phyloP scores from a whole-genome alignment of 2,329 filamentous ascomycete species.

The Mycosphaerella sp. region DNA sequence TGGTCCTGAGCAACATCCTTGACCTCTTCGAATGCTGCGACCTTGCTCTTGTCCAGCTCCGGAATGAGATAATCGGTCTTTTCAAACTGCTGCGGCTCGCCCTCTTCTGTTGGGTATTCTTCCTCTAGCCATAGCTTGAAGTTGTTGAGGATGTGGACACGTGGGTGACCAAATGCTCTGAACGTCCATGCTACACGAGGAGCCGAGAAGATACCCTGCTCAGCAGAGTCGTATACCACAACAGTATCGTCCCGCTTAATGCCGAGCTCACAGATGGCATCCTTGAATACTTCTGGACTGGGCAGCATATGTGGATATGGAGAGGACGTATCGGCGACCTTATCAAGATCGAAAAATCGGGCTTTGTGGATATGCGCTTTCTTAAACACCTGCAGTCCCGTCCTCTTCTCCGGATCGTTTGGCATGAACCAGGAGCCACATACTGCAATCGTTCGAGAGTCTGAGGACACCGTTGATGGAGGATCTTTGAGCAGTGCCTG shows the following conservation, averaged over 20 bases:
- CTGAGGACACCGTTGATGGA: constrained; percentile 69
- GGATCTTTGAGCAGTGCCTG: constrained; percentile 78
- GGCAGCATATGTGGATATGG: constrained; percentile 98
- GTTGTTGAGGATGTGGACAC: constrained; percentile 90
- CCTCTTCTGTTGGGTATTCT: constrained; percentile 74
- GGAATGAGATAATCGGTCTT: constrained; percentile 41
- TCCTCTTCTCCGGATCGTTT: constrained; percentile 69
- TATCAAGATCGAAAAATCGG: constrained; percentile 94
- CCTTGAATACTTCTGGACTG: constrained; percentile 69
- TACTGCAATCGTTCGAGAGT: constrained; percentile 77
- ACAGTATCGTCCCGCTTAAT: constrained; percentile 82
- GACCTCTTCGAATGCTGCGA: constrained; percentile 77
- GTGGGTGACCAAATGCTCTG: constrained; percentile 78
- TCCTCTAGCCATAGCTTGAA: constrained; percentile 90
- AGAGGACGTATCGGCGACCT: constrained; percentile 76
- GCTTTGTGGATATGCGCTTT: constrained; percentile 80
- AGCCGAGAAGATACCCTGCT: constrained; percentile 89
- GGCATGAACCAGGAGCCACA: constrained; percentile 96
- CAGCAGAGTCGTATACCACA: constrained; percentile 88
- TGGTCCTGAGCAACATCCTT: constrained; percentile 67
- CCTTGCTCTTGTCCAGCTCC: constrained; percentile 51
- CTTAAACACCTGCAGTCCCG: constrained; percentile 73
- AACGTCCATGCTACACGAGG: constrained; percentile 92
- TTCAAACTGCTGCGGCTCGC: constrained; percentile 51
- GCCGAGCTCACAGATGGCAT: constrained; percentile 81